Percentiles rank a stretch among this genome's conserved stretches.
phyloP scores from a whole-genome alignment of 352 stramenopile species.

The Globisporangium heterothallicum region DNA sequence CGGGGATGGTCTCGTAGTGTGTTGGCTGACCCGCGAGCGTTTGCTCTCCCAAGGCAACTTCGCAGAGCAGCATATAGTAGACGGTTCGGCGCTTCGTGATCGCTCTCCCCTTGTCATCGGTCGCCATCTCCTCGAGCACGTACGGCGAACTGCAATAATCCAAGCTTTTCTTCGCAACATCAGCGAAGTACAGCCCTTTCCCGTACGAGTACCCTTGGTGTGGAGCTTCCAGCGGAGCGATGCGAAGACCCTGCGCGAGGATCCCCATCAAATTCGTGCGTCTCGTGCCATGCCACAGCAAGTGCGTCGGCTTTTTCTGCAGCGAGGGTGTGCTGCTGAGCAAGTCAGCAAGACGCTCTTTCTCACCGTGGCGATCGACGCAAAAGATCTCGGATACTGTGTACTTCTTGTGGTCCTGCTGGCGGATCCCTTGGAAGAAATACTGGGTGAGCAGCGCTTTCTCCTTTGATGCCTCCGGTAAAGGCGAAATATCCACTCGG shows the following conservation, averaged over 20 bases:
- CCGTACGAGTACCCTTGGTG: slow-evolving; percentile 74
- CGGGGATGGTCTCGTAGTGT: slow-evolving; percentile 28
- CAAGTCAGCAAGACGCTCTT: slow-evolving; percentile 39
- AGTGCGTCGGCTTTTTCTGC: slow-evolving; percentile 32
- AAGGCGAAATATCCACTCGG: slow-evolving; percentile 46
- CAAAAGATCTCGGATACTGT: slow-evolving; percentile 61
- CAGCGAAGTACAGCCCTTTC: slow-evolving; percentile 85
- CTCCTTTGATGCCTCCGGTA: slow-evolving; percentile 26
- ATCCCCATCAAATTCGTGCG: slow-evolving; percentile 81
- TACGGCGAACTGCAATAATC: slow-evolving; percentile 60
- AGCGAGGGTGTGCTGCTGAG: slow-evolving; percentile 29
- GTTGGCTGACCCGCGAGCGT: slow-evolving; percentile 26
- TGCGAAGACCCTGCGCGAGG: slow-evolving; percentile 69
- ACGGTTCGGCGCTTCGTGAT: slow-evolving; percentile 41
- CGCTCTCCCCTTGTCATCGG: slow-evolving; percentile 36
- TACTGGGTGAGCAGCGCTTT: slow-evolving; percentile 47
- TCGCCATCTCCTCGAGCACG: slow-evolving; percentile 23
- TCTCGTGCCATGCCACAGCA: slow-evolving; percentile 81
- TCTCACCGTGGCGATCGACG: slow-evolving; percentile 54
- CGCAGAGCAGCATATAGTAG: slow-evolving; percentile 64
- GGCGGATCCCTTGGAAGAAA: slow-evolving; percentile 51
- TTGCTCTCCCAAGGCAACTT: slow-evolving; percentile 48
- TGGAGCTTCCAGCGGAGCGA: slow-evolving; percentile 74
- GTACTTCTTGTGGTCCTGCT: slow-evolving; percentile 23
- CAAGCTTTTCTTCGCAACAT: slow-evolving; percentile 60